Conservation (phyloP, 2,329 filamentous ascomycete species). For the Paramyrothecium roridum region DNA sequence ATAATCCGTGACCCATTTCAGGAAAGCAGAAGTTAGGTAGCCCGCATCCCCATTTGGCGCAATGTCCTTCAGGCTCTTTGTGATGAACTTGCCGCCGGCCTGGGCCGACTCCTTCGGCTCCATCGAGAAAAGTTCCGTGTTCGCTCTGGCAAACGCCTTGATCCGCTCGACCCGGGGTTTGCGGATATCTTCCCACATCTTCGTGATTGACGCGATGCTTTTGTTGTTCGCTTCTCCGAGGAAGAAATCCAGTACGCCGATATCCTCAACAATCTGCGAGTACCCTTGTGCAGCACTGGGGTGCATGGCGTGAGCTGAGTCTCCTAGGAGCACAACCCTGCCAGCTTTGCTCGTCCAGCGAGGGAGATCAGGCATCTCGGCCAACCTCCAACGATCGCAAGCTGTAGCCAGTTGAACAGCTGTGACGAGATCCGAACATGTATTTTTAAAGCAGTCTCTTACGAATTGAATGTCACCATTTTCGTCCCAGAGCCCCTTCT, state of each 20-base stretch:
- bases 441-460: conserved; percentile 7
- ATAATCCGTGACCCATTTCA: conserved; percentile 10
- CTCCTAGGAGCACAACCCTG: conserved; percentile 12
- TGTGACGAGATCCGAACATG: conserved; percentile 10
- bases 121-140: conserved; percentile 3
- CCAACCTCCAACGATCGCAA: conserved; percentile 15
- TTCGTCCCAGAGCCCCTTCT: conserved; percentile 17
- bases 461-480: conserved; percentile 16
- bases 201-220: conserved; percentile 1
- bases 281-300: conserved; percentile 8
- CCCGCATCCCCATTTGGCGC: conserved; percentile 4
- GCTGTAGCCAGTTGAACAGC: conserved; percentile 6
- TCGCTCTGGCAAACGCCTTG: conserved; percentile 11
- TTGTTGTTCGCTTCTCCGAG: background rate
- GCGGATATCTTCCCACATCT: conserved; percentile 12
- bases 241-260: conserved; percentile 5
- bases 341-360: conserved; percentile 13
- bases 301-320: conserved; percentile 13
- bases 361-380: conserved; percentile 15
- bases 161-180: conserved; percentile 14
- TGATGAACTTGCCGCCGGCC: background rate
- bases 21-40: conserved; percentile 5
- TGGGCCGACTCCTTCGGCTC: background rate
- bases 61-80: conserved; percentile 2
- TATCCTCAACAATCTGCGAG: conserved; percentile 8